phyloP scores from a whole-genome alignment of 106 monocot species.

The Ottelia alismoides region DNA sequence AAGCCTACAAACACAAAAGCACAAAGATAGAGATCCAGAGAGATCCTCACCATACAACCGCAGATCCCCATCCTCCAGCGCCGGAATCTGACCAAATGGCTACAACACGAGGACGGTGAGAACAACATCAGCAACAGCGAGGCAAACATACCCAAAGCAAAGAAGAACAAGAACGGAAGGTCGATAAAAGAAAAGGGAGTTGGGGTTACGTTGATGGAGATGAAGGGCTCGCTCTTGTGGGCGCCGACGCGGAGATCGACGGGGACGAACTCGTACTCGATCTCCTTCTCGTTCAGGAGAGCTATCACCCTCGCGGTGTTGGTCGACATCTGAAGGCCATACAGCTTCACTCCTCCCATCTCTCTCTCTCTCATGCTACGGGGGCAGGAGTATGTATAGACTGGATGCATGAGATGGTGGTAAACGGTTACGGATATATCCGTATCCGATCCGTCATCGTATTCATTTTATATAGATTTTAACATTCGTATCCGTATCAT shows the following conservation, averaged over 20 bases:
- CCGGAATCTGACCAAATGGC: slow-evolving; percentile 49
- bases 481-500: too few relatives aligned
- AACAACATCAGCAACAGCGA: background rate
- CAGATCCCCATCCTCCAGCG: slow-evolving; percentile 29
- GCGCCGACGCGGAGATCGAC: slow-evolving; percentile 4
- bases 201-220: slow-evolving; percentile 28
- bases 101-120: slow-evolving; percentile 4
- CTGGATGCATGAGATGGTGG: too few relatives aligned
- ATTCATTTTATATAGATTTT: too few relatives aligned
- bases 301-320: slow-evolving; percentile 1
- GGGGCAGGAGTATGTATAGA: too few relatives aligned
- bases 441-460: too few relatives aligned
- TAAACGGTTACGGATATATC: too few relatives aligned
- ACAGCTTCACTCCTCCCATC: slow-evolving; percentile 3
- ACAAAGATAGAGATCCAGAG: background rate
- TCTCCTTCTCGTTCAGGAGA: slow-evolving; percentile 1
- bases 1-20: background rate
- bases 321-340: slow-evolving; percentile 3
- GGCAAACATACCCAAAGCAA: background rate
- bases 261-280: slow-evolving; percentile 4
- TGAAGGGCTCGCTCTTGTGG: slow-evolving; percentile 43
- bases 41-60: background rate
- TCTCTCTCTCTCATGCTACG: too few relatives aligned
- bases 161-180: background rate
- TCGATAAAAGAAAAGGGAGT: background rate